Evolutionary conservation across 306 rosid species (phyloP).

Genomic region (Quercus bicolor): DNA sequence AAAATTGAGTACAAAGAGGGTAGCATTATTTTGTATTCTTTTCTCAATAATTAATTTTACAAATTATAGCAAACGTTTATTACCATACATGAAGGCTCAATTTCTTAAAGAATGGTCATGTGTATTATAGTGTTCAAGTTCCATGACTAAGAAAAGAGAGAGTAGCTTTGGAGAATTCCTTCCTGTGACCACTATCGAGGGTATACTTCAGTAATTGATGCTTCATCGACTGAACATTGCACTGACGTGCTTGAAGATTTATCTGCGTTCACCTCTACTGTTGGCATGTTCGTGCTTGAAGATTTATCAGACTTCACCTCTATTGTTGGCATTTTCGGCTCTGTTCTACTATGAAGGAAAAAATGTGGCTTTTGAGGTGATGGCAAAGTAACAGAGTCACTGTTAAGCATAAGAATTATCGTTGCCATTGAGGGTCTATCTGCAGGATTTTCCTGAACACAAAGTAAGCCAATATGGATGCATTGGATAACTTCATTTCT

Average conservation of each 20-base stretch:
- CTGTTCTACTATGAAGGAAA: neutral
- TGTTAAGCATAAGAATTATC: slow-evolving; percentile 26
- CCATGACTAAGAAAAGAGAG: neutral
- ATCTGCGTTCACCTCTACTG: neutral
- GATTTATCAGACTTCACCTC: neutral
- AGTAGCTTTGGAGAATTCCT: neutral
- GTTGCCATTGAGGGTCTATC: slow-evolving; percentile 30
- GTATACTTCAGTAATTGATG: neutral
- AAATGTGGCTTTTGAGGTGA: slow-evolving; percentile 4
- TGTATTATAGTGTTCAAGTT: too few relatives aligned
- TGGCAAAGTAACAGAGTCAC: neutral
- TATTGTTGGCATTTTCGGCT: neutral
- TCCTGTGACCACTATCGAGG: neutral
- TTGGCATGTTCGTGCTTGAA: neutral
- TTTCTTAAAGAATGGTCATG: too few relatives aligned
- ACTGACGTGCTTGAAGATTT: neutral
- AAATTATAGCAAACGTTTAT: too few relatives aligned
- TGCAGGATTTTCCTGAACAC: slow-evolving; percentile 27
- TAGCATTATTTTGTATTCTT: too few relatives aligned
- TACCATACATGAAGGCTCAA: too few relatives aligned
- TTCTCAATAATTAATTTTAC: too few relatives aligned
- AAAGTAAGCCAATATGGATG: too few relatives aligned
- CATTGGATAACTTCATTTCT: slow-evolving; percentile 31
- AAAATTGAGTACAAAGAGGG: too few relatives aligned
- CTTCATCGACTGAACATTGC: neutral